Percentiles rank a stretch among this genome's conserved stretches.
These are phyloP conservation scores for Mortierella sp. DNA, from an alignment of 371 early-diverging fungal genomes.

Conservation along the genomic window DNA sequence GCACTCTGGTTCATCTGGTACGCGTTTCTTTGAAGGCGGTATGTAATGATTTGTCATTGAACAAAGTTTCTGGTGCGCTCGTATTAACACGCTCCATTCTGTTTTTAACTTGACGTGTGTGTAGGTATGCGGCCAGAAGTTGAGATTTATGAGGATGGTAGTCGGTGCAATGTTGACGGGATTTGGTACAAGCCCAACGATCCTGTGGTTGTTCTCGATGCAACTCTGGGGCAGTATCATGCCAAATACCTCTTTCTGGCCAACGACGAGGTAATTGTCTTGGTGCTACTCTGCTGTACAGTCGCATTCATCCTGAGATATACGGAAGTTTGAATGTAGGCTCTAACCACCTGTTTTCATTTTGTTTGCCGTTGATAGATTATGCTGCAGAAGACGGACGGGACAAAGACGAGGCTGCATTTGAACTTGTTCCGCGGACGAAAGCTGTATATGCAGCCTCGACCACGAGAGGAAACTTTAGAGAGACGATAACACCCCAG, in stretches of 20 bases:
- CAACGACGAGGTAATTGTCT: slow-evolving; percentile 29
- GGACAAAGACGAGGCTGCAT: slow-evolving; percentile 33
- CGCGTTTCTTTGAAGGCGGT: not conserved
- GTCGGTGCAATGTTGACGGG: slow-evolving; percentile 32
- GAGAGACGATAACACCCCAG: not conserved
- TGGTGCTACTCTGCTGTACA: not conserved
- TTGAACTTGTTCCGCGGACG: slow-evolving; percentile 29
- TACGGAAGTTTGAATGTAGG: not conserved
- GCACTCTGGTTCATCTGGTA: not conserved
- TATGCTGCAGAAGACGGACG: slow-evolving; percentile 36
- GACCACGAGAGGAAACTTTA: not conserved
- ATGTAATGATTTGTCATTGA: not conserved
- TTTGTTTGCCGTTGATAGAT: slow-evolving; percentile 6
- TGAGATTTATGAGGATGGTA: slow-evolving; percentile 38
- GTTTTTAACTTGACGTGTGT: not conserved
- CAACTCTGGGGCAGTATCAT: slow-evolving; percentile 29
- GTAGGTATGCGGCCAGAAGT: slow-evolving; percentile 21
- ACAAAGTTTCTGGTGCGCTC: not conserved
- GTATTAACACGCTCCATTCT: not conserved
- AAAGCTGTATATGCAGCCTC: slow-evolving; percentile 49
- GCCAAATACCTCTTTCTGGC: slow-evolving; percentile 33
- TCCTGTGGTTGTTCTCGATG: slow-evolving; percentile 31
- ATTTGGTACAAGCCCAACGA: slow-evolving; percentile 47
- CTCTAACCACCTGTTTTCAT: not conserved
- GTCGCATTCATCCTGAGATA: not conserved